Percentiles rank a stretch among this genome's conserved stretches.
phyloP scores from a whole-genome alignment of 345 rosid species.

The Rhodamnia argentea region DNA sequence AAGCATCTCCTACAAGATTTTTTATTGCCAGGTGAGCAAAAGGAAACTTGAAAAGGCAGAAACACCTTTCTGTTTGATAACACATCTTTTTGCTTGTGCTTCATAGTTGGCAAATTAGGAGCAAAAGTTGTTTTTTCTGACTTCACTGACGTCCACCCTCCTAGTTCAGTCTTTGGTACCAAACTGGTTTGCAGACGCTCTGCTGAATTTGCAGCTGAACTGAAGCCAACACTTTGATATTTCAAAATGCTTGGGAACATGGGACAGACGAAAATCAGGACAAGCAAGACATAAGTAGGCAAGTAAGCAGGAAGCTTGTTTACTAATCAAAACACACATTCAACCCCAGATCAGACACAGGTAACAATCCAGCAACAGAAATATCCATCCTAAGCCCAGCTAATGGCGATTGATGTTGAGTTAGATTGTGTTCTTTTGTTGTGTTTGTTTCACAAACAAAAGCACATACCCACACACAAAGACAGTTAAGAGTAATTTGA shows the following conservation, averaged over 20 bases:
- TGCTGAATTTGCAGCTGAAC: constrained; percentile 24
- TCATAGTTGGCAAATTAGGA: constrained; percentile 4
- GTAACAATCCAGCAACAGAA: neutral
- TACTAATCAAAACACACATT: neutral
- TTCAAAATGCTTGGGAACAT: neutral
- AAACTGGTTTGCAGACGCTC: constrained; percentile 8
- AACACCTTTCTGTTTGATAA: constrained; percentile 26
- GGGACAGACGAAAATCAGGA: neutral
- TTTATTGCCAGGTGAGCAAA: neutral
- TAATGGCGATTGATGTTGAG: neutral
- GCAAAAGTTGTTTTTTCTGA: constrained; percentile 8
- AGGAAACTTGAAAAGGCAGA: neutral
- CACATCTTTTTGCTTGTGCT: constrained; percentile 17
- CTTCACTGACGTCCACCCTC: constrained; percentile 61
- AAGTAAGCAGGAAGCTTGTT: neutral
- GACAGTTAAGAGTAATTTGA: neutral
- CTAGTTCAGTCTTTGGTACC: constrained; percentile 35
- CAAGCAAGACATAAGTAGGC: neutral
- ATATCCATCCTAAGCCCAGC: neutral
- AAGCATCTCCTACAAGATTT: neutral
- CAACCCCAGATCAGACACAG: neutral
- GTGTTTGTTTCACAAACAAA: neutral
- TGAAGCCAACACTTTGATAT: constrained; percentile 13
- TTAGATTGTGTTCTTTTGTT: neutral
- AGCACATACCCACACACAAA: neutral